A percentile compares a stretch with the other conserved stretches of the same genome.
phyloP scores from a whole-genome alignment of 1,284 basidiomycete species.

The Pisolithus thermaeus region DNA sequence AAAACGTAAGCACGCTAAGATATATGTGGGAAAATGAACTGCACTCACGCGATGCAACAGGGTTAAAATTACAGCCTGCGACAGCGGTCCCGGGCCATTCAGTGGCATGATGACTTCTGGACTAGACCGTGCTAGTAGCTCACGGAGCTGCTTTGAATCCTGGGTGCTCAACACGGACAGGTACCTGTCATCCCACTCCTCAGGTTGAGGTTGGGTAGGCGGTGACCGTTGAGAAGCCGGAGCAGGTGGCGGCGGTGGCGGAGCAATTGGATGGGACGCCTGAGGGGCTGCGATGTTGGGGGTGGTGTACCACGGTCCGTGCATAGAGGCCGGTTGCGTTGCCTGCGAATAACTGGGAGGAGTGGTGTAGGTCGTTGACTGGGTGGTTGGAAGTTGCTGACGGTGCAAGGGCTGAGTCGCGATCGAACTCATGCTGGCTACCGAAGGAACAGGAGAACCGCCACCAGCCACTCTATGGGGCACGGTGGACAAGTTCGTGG shows the following conservation, averaged over 20 bases:
- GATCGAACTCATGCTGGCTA: constrained; percentile 21
- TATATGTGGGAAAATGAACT: constrained; percentile 2
- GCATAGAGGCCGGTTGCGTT: constrained; percentile 38
- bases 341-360: constrained; percentile 32
- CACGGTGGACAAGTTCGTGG: constrained; percentile 26
- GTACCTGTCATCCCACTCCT: constrained; percentile 81
- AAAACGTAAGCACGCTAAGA: constrained; percentile 9
- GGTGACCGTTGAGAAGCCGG: constrained; percentile 44
- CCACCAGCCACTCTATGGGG: constrained; percentile 20
- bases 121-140: constrained; percentile 64
- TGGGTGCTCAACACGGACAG: constrained; percentile 66
- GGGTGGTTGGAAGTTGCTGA: constrained; percentile 35
- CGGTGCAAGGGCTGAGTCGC: constrained; percentile 29
- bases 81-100: constrained; percentile 60
- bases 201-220: constrained; percentile 50
- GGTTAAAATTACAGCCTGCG: constrained; percentile 76
- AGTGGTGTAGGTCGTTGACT: constrained; percentile 25
- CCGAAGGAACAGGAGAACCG: constrained; percentile 16
- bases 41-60: constrained; percentile 68
- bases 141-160: constrained; percentile 65
- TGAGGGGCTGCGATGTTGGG: constrained; percentile 64
- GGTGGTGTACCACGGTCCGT: constrained; percentile 51
- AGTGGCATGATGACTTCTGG: constrained; percentile 74
- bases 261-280: constrained; percentile 65
- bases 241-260: constrained; percentile 54